Base-by-base conservation (phyloP, 108 stramenopile genomes). In the Nitzschia inconspicua region DNA sequence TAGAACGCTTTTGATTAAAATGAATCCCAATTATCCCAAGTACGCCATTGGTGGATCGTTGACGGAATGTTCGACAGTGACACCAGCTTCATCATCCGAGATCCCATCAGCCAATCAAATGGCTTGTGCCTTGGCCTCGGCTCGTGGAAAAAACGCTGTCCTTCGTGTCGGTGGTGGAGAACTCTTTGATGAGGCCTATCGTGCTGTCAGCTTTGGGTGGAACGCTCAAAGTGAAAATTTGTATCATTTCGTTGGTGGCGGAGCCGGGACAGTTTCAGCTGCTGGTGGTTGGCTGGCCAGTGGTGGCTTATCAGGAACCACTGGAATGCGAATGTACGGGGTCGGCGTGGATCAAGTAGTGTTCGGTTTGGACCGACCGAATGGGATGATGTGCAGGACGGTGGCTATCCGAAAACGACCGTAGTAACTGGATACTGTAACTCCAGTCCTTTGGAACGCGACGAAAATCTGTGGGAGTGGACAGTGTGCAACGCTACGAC, bases 341-440 rank as follows among this genome's bases (percentile, higher is more conserved):
- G 10, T 66, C 19, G 65, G 65, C 26, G 44, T 70, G 7, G 74
- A 76, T 59, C 68, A 76, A 57, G 50, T 70, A 5, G 30, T 70
- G 54, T 76, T 3, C 11, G 23, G n/a, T 63, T 63, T 58, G 35
- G 19, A 18, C 56, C 66, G 1, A 65, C n/a, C 30, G 63, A 36
- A 37, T 51, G 57, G 36, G 43, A 63, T 16, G 56, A 57, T 10
- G 41, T 22, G 0, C 10, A 47, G 10, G 56, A 43, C 9, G 11
- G n/a, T 14, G 13, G 13, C 9, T 41, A 70, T 44, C 47, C 68
- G 9, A 42, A 58, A 29, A 66, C 62, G 11, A 63, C 49, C 42
- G 32, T 55, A 22, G 62, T 63, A 10, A 54, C 19, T 7, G 62
- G 62, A 34, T 39, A 14, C 14, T 39, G 37, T 14, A 39, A 39